Base-by-base conservation (phyloP, 805 yeast genomes). In the Ogataea methanolica region DNA sequence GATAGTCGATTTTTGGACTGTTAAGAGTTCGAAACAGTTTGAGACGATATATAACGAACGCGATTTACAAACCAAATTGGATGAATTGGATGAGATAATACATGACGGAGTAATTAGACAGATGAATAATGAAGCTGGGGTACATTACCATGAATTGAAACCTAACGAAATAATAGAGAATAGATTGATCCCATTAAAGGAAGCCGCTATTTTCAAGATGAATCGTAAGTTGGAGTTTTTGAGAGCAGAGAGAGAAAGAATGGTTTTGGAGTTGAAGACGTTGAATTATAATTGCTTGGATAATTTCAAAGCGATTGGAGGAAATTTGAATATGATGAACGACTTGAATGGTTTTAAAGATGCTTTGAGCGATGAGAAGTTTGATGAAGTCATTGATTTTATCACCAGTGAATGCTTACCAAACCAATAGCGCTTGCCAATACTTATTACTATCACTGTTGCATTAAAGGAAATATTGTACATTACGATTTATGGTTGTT, bases 51-150 rank as follows among this genome's bases (percentile, higher is more conserved):
- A 72, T 56, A 52, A 62, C 12, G 82, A 79, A 46, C 49, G 77
- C 15, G 68, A 71, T 34, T 57, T 79, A 22, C 68, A 74, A 51
- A 42, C 35, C 17, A 76, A 73, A 46, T 62, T 79, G 42, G 63
- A 77, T 51, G 72, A 71, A 44, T 61, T 79, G 41, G 84, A 79
- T 56, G 74, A 72, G 46, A 62, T 79, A 16, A 69, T 79, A 14
- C 62, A 65, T 31, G 62, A 60, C 12, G 80, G 81, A 29, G 43
- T 49, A 41, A 43, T 41, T 21, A 47, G 52, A 6, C 45, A 50
- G 23, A 29, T 45, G 4, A 49, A 52, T 22, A 45, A 39, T 5
- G 54, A 58, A 5, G 33, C 43, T 31, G 45, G 39, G 6, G 54
- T 26, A 26, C 11, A 26, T 11, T 26, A 26, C 12, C 31, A 55